A percentile compares a stretch with the other conserved stretches of the same genome.
Evolutionary conservation across 164 flowering plant species (phyloP).

Genomic region (Vitis amurensis): DNA sequence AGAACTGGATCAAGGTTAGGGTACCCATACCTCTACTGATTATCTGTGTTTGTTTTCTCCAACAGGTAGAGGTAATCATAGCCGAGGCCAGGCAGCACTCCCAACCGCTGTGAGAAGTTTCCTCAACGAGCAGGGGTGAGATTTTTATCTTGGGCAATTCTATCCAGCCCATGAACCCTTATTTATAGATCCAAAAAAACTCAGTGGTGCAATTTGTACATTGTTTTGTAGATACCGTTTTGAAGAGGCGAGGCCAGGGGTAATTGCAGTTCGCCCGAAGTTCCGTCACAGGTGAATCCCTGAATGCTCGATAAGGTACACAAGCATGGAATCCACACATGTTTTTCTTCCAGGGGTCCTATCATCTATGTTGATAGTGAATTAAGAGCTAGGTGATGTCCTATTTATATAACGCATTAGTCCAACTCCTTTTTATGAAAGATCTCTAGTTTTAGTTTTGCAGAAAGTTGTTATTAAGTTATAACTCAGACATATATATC

Average conservation of each 20-base stretch:
- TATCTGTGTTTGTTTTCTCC: neutral
- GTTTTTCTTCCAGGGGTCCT: too few species aligned
- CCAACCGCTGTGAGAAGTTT: conserved; percentile 73
- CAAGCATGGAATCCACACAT: too few species aligned
- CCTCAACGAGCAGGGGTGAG: conserved; percentile 71
- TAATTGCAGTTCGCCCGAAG: conserved; percentile 62
- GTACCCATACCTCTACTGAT: neutral
- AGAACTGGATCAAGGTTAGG: too few species aligned
- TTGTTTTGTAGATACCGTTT: conserved; percentile 51
- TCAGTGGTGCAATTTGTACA: neutral
- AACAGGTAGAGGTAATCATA: conserved; percentile 86
- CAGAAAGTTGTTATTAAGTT: too few species aligned
- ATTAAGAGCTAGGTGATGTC: too few species aligned
- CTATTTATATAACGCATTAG: too few species aligned
- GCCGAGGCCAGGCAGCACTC: conserved; percentile 80
- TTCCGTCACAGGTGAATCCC: conserved; percentile 36
- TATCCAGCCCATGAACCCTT: neutral
- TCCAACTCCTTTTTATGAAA: too few species aligned
- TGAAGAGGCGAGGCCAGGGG: conserved; percentile 69
- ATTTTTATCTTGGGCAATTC: neutral
- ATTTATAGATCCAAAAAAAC: too few species aligned
- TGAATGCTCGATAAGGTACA: too few species aligned
- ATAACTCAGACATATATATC: too few species aligned
- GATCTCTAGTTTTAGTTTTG: too few species aligned
- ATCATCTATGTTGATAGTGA: too few species aligned